Base-by-base conservation (phyloP, 257 asterid species). In the Apocynum venetum region DNA sequence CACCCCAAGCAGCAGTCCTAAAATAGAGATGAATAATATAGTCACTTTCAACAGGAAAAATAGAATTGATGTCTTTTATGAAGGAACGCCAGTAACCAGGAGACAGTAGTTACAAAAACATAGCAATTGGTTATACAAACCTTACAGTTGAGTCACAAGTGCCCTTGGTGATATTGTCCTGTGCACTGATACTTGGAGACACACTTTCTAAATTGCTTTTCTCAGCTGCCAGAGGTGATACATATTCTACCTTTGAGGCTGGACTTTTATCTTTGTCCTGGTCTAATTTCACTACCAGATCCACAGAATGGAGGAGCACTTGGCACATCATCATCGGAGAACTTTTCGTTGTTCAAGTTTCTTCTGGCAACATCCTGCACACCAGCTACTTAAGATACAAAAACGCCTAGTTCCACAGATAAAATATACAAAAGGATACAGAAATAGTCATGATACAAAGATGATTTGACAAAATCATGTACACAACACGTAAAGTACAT, bases 291-390 rank as follows among this genome's bases (percentile, higher is more conserved):
- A 10, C 74, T 81, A 75, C 83, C 72, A 72, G 86, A 69, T 60
- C 83, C 84, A 85, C 83, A 69, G 75, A 87, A 78, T 40, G 90
- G 90, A 71, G 90, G 90, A 47, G 90, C 90, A 83, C 88, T 87
- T 60, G 90, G 88, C 53, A 84, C 53, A 80, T 86, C 90, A 76
- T 86, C 88, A 61, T 87, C 87, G 55, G 78, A 73, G 52, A 79
- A 55, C 71, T 49, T 79, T 61, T 76, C 80, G 46, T 77, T 78
- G 67, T 69, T 79, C 76, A 65, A 71, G 56, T 63, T 76, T 74
- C 79, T 82, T 76, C 80, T 75, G 72, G 77, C 65, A 46, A 75
- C 80, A 80, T 78, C 80, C 87, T 84, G 87, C 71, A 72, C 17
- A 75, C 41, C 31, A 76, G 67, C 20, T 8, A n/a, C 55, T 78